These are phyloP conservation scores for Monosporascus ibericus DNA, from an alignment of 2,329 filamentous ascomycete species.

Conservation along the genomic window DNA sequence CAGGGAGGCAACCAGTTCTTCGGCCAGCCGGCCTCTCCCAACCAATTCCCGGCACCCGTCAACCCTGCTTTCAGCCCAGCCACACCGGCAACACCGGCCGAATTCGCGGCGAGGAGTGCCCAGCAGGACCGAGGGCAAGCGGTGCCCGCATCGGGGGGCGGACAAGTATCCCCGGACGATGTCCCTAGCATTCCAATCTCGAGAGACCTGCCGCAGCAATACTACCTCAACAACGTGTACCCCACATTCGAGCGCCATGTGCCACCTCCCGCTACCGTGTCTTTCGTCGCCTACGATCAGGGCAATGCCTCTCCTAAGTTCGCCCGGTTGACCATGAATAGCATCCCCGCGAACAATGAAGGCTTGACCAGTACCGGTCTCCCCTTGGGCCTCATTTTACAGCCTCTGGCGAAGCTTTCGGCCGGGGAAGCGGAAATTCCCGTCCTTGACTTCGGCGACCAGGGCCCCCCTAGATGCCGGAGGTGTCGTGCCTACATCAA, in stretches of 20 bases:
- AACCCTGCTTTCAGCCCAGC: conserved; percentile 45
- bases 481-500: conserved; percentile 97
- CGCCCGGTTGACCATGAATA: conserved; percentile 86
- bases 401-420: conserved; percentile 78
- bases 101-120: conserved; percentile 40
- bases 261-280: conserved; percentile 79
- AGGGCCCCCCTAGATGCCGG: conserved; percentile 82
- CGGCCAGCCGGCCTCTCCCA: conserved; percentile 39
- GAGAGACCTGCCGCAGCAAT: conserved; percentile 73
- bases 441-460: conserved; percentile 89
- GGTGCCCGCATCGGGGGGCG: conserved; percentile 58
- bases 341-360: conserved; percentile 78
- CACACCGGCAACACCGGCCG: conserved; percentile 33
- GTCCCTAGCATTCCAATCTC: conserved; percentile 86
- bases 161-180: conserved; percentile 81
- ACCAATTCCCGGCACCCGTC: conserved; percentile 57
- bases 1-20: conserved; percentile 39
- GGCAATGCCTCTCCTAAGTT: conserved; percentile 95
- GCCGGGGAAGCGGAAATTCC: conserved; percentile 83
- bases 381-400: conserved; percentile 80
- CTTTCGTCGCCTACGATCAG: conserved; percentile 92
- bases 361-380: conserved; percentile 73
- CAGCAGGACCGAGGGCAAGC: conserved; percentile 28
- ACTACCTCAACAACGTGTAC: conserved; percentile 83
- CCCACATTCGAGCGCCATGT: conserved; percentile 93